Evolutionary conservation across 1,139 yeast species (phyloP), one percentile per base, ranked within the genome.

Genomic region (Geotrichum siamense): DNA sequence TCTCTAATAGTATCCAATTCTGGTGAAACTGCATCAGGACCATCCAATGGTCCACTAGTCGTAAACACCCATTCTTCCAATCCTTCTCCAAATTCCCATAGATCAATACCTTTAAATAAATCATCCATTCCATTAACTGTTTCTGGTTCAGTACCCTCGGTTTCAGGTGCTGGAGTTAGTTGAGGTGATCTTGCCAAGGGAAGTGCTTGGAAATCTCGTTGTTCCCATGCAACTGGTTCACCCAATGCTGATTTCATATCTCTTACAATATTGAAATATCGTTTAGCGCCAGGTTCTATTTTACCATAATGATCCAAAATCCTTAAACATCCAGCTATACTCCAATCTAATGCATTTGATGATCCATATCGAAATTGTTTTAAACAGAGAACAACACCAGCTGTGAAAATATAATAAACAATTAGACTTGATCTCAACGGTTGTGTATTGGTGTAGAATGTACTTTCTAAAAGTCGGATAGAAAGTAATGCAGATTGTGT

Each of bases 401-500:
- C 43, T 3, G 54, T 51, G 37, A 51, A 49, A 5, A 49, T 51
- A 31, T 21, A 55, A 19, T 61, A 60, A 2, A 59, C 53, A 42
- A 63, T 48, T 25, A 57, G 48, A 35, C 61, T 51, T 4, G 67
- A 65, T 43, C 63, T 58, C 36, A 60, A 53, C 12, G 69, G 69
- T 26, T 62, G 65, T 21, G 60, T 52, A 40, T 60, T 57, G 25
- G 53, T 54, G 32, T 51, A 51, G 43, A 56, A 54, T 30, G 57
- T 57, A 27, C 55, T 60, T 43, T 64, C 62, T 35, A 64, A 60
- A 29, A 68, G 52, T 41, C 63, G 62, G 26, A 67, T 61, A n/a
- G 63, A 58, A 28, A 68, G 55, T n/a, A 67, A 53, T 4, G 71
- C 61, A 2, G 70, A 58, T 44, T 65, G 68, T 35, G 65, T 63